Base-by-base conservation (phyloP, 495 filamentous ascomycete genomes). In the Talaromyces wortmannii region DNA sequence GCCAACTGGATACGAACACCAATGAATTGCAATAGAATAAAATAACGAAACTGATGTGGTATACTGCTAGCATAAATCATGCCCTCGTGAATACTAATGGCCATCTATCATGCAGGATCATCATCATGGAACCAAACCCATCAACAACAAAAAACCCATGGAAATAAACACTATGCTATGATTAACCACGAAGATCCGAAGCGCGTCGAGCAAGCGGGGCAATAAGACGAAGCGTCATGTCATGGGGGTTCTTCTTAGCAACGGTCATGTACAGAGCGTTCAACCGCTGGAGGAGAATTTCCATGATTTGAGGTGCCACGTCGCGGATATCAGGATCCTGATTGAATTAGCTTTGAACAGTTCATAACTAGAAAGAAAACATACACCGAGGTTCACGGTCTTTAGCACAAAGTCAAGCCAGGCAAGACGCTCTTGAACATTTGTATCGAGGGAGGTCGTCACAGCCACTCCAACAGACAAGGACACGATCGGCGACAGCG, bases 391-490 rank as follows among this genome's bases (percentile, higher is more conserved):
- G 59, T 86, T 68, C 17, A 86, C 69, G 11, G 58, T 71, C 40
- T 69, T 63, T 36, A 97, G 73, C 36, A 91, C 82, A 29, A 79
- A 76, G 55, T 95, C 87, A 49, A 97, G 74, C 89, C 91, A 94
- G 29, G 71, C 68, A 7, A 98, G 72, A 56, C 90, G 89, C 67
- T 90, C 76, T 44, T 70, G 59, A 32, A 88, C 57, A 59, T 87
- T 80, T 31, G 79, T 80, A 30, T 85, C 74, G 56, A 97, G 75
- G 29, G 86, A 78, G 7, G 82, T 76, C 30, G 88, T 88, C 13
- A 97, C 80, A 12, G 89, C 90, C 3, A 90, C 89, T 47, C 86
- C 86, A 32, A 95, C 86, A 0, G 91, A 96, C 23, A 97, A 80
- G 6, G 86, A 74, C 17, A 97, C 81, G 42, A 97, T 80, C 4